Base-by-base conservation (phyloP, 108 stramenopile species). In the Conticribra guillardii region DNA sequence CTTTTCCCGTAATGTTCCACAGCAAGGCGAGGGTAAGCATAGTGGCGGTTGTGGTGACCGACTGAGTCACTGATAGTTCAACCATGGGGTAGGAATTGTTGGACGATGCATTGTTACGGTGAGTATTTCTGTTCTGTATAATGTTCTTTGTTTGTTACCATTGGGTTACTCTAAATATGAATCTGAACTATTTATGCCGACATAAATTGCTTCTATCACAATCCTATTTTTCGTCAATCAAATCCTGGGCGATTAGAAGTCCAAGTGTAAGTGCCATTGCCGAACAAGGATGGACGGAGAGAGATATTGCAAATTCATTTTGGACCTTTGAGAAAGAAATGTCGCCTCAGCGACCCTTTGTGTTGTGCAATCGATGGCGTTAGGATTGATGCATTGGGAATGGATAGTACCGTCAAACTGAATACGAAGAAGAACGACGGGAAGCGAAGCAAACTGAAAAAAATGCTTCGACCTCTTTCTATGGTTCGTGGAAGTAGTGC, bases 241-340 rank as follows among this genome's bases (percentile, higher is more conserved):
- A 76, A 91, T 54, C 89, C 91, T 3, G 94, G 94, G 32, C 81
- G 94, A 11, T 63, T 95, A 23, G 94, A 95, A 54, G 93, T 94
- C 15, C 89, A 91, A 31, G 84, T 91, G 46, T 87, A 94, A 75
- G 81, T 94, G 24, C 85, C 88, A 9, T 53, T 93, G 41, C 92
- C 92, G 0, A 21, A n/a, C 31, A 44, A 28, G 73, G 84, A 62
- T 31, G 66, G 53, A 34, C 58, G 64, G 26, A 48, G 58, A 57
- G 72, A 34, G 17, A 65, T 65, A 19, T 34, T 65, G 51, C 50
- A 49, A 24, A 87, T 93, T 50, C 91, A 93, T 72, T 89, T 92
- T 64, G 85, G 76, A 33, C 70, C 78, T 3, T 74, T 92, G 17
- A 83, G 91, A 22, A 72, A 68, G 32, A 79, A 61, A 41, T 84